Conservation (phyloP, 495 filamentous ascomycete genomes). For the Delitschia confertaspora region DNA sequence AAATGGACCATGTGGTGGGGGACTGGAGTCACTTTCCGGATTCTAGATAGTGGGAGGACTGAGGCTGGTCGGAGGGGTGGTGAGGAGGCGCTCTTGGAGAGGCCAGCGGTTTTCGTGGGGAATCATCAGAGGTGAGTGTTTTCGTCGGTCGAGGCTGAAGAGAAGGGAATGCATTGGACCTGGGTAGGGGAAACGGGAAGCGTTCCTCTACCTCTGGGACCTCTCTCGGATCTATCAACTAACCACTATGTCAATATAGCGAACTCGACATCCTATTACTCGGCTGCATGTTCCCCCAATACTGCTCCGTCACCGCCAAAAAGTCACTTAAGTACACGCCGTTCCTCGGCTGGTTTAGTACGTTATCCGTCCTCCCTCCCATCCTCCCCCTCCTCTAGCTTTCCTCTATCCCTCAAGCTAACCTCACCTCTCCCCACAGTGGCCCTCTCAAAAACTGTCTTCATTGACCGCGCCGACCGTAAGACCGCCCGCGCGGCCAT, state of each 20-base stretch:
- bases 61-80: constrained; percentile 20
- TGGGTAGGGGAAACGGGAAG: too few species aligned
- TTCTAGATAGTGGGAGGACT: constrained; percentile 34
- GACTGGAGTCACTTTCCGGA: constrained; percentile 70
- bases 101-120: constrained; percentile 82
- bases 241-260: constrained; percentile 22
- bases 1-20: constrained; percentile 67
- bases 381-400: background rate
- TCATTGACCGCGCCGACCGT: constrained; percentile 83
- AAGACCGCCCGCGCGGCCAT: constrained; percentile 78
- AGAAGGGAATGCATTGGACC: background rate
- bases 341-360: constrained; percentile 88
- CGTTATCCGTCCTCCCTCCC: constrained; percentile 8
- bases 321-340: constrained; percentile 69
- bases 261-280: constrained; percentile 93
- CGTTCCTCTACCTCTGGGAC: too few species aligned
- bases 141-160: constrained; percentile 1
- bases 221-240: too few species aligned
- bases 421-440: constrained; percentile 35
- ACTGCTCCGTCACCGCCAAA: constrained; percentile 92
- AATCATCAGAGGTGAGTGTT: constrained; percentile 68
- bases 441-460: constrained; percentile 78
- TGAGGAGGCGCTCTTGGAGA: constrained; percentile 25
- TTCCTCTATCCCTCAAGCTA: background rate
- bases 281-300: constrained; percentile 75